Evolutionary conservation across 1,284 basidiomycete species (phyloP).

Genomic region (Ceratobasidium sp.): DNA sequence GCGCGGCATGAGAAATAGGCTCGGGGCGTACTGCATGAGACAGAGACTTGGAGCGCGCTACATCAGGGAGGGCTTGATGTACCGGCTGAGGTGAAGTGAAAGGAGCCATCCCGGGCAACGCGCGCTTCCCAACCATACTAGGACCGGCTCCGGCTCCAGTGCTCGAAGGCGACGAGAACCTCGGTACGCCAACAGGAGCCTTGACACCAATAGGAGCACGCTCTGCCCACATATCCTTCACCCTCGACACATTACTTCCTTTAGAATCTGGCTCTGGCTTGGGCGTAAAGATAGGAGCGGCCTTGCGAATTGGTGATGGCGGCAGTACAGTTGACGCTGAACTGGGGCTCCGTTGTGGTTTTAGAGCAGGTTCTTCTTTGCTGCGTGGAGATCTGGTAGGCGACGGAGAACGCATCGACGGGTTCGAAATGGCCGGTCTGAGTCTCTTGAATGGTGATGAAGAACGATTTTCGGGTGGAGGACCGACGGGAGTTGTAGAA

Average conservation of each 20-base stretch:
- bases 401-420: constrained; percentile 31
- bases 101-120: constrained; percentile 61
- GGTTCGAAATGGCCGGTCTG: constrained; percentile 20
- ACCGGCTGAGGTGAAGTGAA: constrained; percentile 31
- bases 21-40: background rate
- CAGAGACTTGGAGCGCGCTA: background rate
- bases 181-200: background rate
- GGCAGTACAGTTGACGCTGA: background rate
- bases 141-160: constrained; percentile 1
- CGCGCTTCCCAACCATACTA: constrained; percentile 53
- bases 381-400: constrained; percentile 13
- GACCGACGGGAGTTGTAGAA: constrained; percentile 28
- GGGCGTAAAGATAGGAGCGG: constrained; percentile 22
- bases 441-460: constrained; percentile 35
- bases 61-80: constrained; percentile 48
- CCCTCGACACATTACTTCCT: constrained; percentile 34
- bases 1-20: background rate
- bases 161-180: constrained; percentile 9
- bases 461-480: constrained; percentile 25
- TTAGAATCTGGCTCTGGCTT: constrained; percentile 14
- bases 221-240: constrained; percentile 45
- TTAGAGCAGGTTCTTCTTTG: constrained; percentile 20
- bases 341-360: constrained; percentile 1
- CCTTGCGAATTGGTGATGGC: constrained; percentile 34
- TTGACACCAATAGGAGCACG: constrained; percentile 44